Percentiles rank a stretch among this genome's conserved stretches.
Conservation (phyloP, 768 basidiomycete species). For the Russula sp. region DNA sequence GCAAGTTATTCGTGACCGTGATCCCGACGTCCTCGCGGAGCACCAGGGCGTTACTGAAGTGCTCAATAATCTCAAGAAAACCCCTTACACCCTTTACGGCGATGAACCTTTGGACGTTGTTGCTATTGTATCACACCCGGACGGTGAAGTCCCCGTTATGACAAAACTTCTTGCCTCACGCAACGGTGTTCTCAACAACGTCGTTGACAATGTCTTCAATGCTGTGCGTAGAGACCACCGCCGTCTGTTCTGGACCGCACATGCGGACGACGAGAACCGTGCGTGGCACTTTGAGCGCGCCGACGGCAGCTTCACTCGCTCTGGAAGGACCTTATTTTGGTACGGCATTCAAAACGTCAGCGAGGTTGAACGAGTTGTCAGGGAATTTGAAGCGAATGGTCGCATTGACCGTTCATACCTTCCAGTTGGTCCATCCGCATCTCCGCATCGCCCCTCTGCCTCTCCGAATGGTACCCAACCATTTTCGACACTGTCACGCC, state of each 20-base stretch:
- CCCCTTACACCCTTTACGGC: conserved; percentile 93
- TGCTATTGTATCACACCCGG: conserved; percentile 90
- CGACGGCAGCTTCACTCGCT: conserved; percentile 94
- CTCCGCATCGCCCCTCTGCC: conserved; percentile 47
- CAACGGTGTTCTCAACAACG: conserved; percentile 87
- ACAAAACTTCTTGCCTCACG: conserved; percentile 89
- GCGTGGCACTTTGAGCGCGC: conserved; percentile 99
- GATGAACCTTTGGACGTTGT: conserved; percentile 96
- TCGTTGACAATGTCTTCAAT: conserved; percentile 95
- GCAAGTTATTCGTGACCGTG: conserved; percentile 91
- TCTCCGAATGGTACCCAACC: conserved; percentile 47
- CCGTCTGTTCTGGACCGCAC: conserved; percentile 96
- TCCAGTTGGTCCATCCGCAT: conserved; percentile 75
- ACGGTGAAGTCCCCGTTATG: conserved; percentile 85
- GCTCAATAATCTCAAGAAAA: conserved; percentile 73
- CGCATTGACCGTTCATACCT: conserved; percentile 87
- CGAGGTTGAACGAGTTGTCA: conserved; percentile 87
- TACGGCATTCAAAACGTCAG: conserved; percentile 89
- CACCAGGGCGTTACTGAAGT: conserved; percentile 84
- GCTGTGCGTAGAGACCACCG: conserved; percentile 95
- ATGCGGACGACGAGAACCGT: conserved; percentile 93
- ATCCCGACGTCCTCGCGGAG: conserved; percentile 85
- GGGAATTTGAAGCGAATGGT: conserved; percentile 61
- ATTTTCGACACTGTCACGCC: conserved; percentile 58
- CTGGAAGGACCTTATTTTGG: conserved; percentile 95